Conservation (phyloP, 176 grass and related monocot genomes). For the Carex parvula region DNA sequence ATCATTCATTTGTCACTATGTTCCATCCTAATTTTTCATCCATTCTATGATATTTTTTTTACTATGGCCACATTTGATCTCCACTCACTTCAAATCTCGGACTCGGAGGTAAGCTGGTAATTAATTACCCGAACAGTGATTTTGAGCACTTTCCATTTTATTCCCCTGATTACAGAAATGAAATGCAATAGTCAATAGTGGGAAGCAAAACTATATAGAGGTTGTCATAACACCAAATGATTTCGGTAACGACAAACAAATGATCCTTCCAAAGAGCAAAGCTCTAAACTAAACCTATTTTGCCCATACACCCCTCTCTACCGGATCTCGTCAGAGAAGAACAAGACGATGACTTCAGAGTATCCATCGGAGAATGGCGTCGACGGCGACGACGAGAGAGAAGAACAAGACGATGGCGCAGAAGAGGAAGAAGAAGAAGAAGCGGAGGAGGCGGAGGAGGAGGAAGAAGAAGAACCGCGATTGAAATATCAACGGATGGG, state of each 20-base stretch:
- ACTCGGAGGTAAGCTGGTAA: neutral
- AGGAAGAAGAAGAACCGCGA: slow-evolving; percentile 78
- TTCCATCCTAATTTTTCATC: too few relatives aligned
- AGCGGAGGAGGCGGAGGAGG: slow-evolving; percentile 19
- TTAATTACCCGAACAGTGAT: neutral
- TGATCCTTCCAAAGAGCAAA: neutral
- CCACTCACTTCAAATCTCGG: neutral
- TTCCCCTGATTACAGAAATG: neutral
- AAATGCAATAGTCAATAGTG: neutral
- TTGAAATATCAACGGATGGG: slow-evolving; percentile 94
- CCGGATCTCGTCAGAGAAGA: neutral
- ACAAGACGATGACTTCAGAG: slow-evolving; percentile 32
- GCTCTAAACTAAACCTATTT: neutral
- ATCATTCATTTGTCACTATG: too few relatives aligned
- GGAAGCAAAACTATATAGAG: neutral
- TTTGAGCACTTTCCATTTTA: neutral
- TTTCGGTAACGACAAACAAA: slow-evolving; percentile 24
- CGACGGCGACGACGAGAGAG: slow-evolving; percentile 42
- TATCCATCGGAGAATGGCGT: slow-evolving; percentile 62
- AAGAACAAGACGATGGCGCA: slow-evolving; percentile 39
- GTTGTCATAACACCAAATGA: neutral
- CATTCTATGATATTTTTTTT: neutral
- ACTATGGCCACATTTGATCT: neutral
- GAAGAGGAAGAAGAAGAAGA: slow-evolving; percentile 33
- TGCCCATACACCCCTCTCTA: neutral